Evolutionary conservation across 2,329 filamentous ascomycete species (phyloP).

Genomic region (Colletotrichum kahawae): DNA sequence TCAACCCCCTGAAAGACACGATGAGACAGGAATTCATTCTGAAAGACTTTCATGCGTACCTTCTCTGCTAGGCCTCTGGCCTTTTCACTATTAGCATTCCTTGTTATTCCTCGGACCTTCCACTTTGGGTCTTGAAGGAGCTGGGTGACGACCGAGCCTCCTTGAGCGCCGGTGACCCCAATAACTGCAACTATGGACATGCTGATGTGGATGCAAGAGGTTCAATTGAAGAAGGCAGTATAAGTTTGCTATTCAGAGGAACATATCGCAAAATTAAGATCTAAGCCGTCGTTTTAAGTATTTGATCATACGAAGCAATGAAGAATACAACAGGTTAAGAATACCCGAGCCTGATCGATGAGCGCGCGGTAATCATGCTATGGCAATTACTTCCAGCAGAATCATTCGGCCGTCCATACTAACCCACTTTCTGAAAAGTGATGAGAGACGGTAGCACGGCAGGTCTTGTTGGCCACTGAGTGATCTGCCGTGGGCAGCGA

Average conservation of each 20-base stretch:
- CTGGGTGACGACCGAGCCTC: background rate
- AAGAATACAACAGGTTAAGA: rapidly evolving
- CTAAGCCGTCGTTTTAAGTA: rapidly evolving
- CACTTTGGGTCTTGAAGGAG: background rate
- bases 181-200: background rate
- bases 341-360: rapidly evolving
- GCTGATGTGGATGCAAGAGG: background rate
- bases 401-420: background rate
- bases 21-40: background rate
- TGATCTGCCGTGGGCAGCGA: background rate
- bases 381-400: background rate
- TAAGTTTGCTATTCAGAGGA: no score
- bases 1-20: background rate
- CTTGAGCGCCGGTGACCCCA: background rate
- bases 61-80: background rate
- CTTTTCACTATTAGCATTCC: background rate
- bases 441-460: background rate
- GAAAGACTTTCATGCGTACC: background rate
- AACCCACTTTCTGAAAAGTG: background rate
- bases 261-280: background rate
- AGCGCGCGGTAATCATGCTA: background rate
- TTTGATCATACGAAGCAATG: rapidly evolving
- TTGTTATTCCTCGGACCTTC: background rate
- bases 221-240: no score
- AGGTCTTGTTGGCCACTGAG: background rate